Evolutionary conservation across 2,329 filamentous ascomycete genomes (phyloP), one percentile per base, ranked within the genome.

Genomic region (Verticillium zaregamsianum): DNA sequence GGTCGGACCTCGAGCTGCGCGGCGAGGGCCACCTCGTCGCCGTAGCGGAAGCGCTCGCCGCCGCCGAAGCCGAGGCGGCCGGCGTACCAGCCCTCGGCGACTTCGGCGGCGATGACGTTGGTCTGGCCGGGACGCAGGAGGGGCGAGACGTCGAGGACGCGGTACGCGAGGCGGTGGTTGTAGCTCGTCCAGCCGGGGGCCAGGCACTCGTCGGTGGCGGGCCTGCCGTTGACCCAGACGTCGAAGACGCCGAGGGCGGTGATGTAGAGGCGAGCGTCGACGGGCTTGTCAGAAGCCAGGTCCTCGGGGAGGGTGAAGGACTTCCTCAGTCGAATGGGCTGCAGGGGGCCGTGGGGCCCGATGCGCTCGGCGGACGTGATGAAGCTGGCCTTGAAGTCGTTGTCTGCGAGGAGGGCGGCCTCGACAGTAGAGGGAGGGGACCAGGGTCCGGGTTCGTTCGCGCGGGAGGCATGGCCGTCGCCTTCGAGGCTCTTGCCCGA

Each of bases 1-100:
- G 3, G 11, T 9, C 20, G 40, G 12, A 75, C 61, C 35, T 71
- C 67, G 4, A 76, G 60, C 32, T 71, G 64, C 2, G 73, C 72
- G 45, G 74, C 64, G 7, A 70, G 59, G 3, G 68, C 73, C 9
- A 73, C 52, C 3, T 68, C 70, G 57, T 76, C 69, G 2, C 74
- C 74, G 61, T 69, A 76, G 23, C 69, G 56, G 61, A 73, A 73
- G 3, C 73, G 66, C 7, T 58, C 57, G 1, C 70, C 71, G 0
- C 59, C 64, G 12, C 66, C 61, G 33, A 65, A 76, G 14, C 72
- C 71, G 5, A 82, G 69, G 7, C 77, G 71, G 4, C 79, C 78
- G 12, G 74, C 68, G 58, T 77, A 85, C 83, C 82, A 86, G 0
- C 82, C 82, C 66, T 83, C 81, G 3, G 74, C 79, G 5, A 84